Evolutionary conservation across 257 asterid species (phyloP), one percentile per base, ranked within the genome.

Genomic region (Prunella vulgaris): DNA sequence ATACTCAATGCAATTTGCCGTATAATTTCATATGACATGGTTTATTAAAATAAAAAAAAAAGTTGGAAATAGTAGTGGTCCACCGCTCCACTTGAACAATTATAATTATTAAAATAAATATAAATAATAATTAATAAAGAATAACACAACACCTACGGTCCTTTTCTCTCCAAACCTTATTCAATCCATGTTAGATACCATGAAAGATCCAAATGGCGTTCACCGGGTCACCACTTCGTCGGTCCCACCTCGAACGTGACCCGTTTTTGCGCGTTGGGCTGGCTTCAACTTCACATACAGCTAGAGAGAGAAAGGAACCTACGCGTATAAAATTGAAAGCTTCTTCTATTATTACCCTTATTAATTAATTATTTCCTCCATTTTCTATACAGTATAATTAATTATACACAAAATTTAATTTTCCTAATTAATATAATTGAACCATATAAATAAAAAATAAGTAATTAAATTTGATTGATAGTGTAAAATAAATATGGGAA

Each of bases 181-280:
- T 8, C 56, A 44, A 17, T 9, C 54, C 37, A 60, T 28, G 10
- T 7, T 35, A 21, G 20, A n/a, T 15, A 12, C 22, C 42, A 66
- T 42, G 30, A 1, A 52, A 27, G 60, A 71, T 37, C 74, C 74
- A 61, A 70, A 13, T 9, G 37, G 49, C 52, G 1, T 10, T 56
- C 13, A 48, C 18, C 77, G 77, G 74, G 77, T 73, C 64, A 70
- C 69, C 5, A 60, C 8, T n/a, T 20, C 1, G 53, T 13, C 64
- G 86, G 79, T 3, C 81, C 84, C 86, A 24, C n/a, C 2, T 15
- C 3, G 60, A 71, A 62, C 77, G 74, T 68, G 81, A 78, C 68
- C 78, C 76, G 33, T 72, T 79, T n/a, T 67, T 70, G 71, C 77
- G 73, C 72, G 77, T 75, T 76, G 51, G 58, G 49, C 37, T 74